Evolutionary conservation across 768 basidiomycete species (phyloP), one percentile per base, ranked within the genome.

Genomic region (Pisolithus orientalis): DNA sequence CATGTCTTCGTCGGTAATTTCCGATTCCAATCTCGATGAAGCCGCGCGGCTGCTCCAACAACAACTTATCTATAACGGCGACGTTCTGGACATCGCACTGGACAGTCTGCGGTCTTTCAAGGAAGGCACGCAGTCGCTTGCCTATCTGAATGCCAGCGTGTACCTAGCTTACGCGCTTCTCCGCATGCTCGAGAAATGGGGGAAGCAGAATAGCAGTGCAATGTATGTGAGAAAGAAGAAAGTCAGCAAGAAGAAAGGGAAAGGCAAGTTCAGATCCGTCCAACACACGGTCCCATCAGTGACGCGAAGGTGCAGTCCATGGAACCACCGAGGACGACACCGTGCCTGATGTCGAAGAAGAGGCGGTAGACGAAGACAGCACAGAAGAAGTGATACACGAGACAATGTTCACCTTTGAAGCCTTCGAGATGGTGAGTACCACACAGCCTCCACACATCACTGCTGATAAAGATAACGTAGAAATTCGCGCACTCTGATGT

Each of bases 21-120:
- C 67, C 64, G 67, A 70, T 54, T 44, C 66, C 24, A 54, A 61
- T 57, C 75, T 92, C 56, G 71, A 73, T 42, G 92, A 95, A 37
- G 85, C 87, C 25, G 88, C 94, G 46, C 83, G 83, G 50, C 73
- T 86, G 17, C 75, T 98, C 1, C 90, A 93, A 60, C 83, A 92
- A 57, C 91, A 96, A 65, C 74, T 99, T 25, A 87, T 97, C 62
- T 98, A 97, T 72, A 94, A 94, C 60, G 94, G 91, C 32, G 93
- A 97, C 57, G 84, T 94, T 16, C 82, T 98, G 50, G 94, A 98
- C 59, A 82, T 93, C 24, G 80, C 93, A 0, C 72, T 94, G 42
- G 85, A 87, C 25, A 85, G 88, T 50, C 67, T 98, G 46, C 75
- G 80, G 45, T 73, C 75, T 25, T 97, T 93, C 75, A 89, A 85